Conservation (phyloP, 2,329 filamentous ascomycete genomes). For the Colletotrichum liriopes region DNA sequence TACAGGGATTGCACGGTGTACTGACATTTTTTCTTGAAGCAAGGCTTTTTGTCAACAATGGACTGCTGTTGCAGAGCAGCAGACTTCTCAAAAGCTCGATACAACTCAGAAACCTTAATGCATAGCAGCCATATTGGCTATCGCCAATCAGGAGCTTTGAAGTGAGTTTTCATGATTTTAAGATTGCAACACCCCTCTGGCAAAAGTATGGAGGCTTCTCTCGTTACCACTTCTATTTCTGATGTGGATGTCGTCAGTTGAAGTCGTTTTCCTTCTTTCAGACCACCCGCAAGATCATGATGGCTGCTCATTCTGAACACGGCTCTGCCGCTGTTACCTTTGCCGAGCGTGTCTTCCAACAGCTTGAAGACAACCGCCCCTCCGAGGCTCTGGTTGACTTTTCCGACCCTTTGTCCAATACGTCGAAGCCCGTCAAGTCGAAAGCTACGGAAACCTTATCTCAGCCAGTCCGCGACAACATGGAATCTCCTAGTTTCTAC, state of each 20-base stretch:
- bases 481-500: not conserved
- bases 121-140: not conserved
- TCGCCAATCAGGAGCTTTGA: too few relatives aligned
- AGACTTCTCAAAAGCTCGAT: too few relatives aligned
- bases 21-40: not conserved
- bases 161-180: not conserved
- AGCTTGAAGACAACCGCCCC: slow-evolving; percentile 11
- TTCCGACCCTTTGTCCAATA: slow-evolving; percentile 1
- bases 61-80: not conserved
- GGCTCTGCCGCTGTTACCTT: not conserved
- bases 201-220: not conserved
- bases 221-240: not conserved
- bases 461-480: not conserved
- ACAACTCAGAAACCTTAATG: too few relatives aligned
- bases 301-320: not conserved
- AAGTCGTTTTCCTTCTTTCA: not conserved
- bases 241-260: too few relatives aligned
- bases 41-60: not conserved
- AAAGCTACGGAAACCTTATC: not conserved
- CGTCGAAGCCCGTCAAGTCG: not conserved
- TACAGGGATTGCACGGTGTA: too few relatives aligned
- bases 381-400: not conserved
- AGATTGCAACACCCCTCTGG: not conserved
- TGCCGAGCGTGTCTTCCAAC: slow-evolving; percentile 14
- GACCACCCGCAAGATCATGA: not conserved